These are phyloP conservation scores for Corylus heterophylla DNA, from an alignment of 306 rosid species.

Conservation along the genomic window DNA sequence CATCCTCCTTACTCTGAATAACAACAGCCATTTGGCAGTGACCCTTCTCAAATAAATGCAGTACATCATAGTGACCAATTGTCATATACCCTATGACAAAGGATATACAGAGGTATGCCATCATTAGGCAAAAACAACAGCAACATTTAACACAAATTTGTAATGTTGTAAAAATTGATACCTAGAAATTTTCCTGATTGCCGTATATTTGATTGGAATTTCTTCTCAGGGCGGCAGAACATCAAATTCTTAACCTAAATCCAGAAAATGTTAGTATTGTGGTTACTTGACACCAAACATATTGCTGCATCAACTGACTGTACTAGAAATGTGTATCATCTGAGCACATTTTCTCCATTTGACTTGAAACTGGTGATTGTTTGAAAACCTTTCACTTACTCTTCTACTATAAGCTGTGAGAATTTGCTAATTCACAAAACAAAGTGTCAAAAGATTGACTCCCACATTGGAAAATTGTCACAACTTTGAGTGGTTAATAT, in stretches of 20 bases:
- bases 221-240: slow-evolving; percentile 71
- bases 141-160: neutral
- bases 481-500: no score
- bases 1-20: slow-evolving; percentile 36
- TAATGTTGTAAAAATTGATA: slow-evolving; percentile 19
- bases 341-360: neutral
- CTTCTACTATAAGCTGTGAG: neutral
- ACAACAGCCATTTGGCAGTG: slow-evolving; percentile 80
- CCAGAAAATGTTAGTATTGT: slow-evolving; percentile 31
- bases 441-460: neutral
- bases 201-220: slow-evolving; percentile 62
- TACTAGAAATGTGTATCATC: neutral
- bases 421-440: neutral
- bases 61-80: slow-evolving; percentile 73
- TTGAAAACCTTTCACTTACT: neutral
- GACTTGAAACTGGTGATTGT: neutral
- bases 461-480: no score
- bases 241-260: slow-evolving; percentile 65
- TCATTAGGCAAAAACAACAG: neutral
- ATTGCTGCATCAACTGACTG: slow-evolving; percentile 24
- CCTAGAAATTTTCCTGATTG: slow-evolving; percentile 73
- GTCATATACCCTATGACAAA: slow-evolving; percentile 47
- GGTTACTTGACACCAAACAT: slow-evolving; percentile 4
- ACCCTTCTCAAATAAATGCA: slow-evolving; percentile 59
- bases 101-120: neutral